Evolutionary conservation across 768 basidiomycete genomes (phyloP).

Genomic region (Crassisporium funariophilum): DNA sequence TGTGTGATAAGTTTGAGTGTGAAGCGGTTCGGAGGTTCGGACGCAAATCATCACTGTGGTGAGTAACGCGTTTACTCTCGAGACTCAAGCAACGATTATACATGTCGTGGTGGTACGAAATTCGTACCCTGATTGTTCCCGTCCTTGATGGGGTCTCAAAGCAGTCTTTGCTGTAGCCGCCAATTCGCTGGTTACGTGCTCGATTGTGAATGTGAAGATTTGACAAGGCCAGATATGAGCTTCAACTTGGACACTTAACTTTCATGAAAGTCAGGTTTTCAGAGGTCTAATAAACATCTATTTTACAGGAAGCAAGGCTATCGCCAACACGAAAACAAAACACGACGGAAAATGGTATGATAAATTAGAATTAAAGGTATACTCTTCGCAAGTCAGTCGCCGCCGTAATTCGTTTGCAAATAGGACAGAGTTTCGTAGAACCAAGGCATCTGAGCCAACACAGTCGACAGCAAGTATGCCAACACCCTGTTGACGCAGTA

Average conservation of each 20-base stretch:
- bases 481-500: conserved; percentile 81
- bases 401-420: conserved; percentile 83
- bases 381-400: conserved; percentile 76
- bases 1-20: conserved; percentile 1
- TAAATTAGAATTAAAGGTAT: conserved; percentile 53
- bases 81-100: conserved; percentile 51
- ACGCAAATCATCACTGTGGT: no score
- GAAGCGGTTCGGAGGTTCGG: no score
- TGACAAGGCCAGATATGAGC: conserved; percentile 92
- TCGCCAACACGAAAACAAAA: conserved; percentile 5
- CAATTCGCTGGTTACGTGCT: conserved; percentile 46
- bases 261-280: conserved; percentile 6
- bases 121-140: conserved; percentile 34
- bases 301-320: conserved; percentile 1
- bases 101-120: conserved; percentile 63
- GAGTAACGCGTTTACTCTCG: conserved; percentile 21
- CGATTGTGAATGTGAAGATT: conserved; percentile 53
- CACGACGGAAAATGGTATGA: neutral
- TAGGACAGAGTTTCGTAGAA: conserved; percentile 81
- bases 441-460: conserved; percentile 88
- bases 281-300: conserved; percentile 13
- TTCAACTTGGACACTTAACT: conserved; percentile 14
- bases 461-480: conserved; percentile 83
- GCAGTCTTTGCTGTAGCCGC: conserved; percentile 48
- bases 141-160: conserved; percentile 17